A percentile compares a stretch with the other conserved stretches of the same genome.
These are phyloP conservation scores for Boletus mariae DNA, from an alignment of 1,284 basidiomycete species.

Conservation along the genomic window DNA sequence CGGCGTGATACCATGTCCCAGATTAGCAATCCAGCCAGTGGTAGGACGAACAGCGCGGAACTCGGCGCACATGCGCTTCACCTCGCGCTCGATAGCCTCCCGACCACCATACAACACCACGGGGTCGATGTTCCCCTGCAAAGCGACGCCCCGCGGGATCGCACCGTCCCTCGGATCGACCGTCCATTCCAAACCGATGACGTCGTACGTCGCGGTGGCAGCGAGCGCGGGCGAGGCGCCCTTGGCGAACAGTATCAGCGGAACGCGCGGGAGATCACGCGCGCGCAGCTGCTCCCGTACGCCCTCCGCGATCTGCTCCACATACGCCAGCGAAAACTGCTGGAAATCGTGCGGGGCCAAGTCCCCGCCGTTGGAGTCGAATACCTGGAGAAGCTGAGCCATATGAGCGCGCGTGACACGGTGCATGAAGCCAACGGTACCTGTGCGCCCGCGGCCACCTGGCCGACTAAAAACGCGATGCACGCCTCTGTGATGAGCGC, in stretches of 20 bases:
- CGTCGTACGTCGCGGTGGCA: constrained; percentile 74
- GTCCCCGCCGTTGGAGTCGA: constrained; percentile 94
- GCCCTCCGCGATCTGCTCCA: constrained; percentile 58
- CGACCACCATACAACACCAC: constrained; percentile 82
- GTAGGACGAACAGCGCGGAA: constrained; percentile 61
- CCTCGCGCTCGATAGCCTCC: constrained; percentile 84
- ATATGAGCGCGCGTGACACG: not conserved
- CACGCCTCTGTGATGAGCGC: constrained; percentile 79
- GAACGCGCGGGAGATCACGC: constrained; percentile 55
- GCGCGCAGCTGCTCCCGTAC: constrained; percentile 60
- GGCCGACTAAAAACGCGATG: constrained; percentile 84
- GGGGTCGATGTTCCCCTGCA: constrained; percentile 97
- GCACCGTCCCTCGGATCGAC: constrained; percentile 60
- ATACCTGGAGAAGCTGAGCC: constrained; percentile 85
- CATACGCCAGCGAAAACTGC: constrained; percentile 69
- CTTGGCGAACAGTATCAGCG: constrained; percentile 91
- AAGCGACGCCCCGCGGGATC: constrained; percentile 47
- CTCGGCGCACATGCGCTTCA: constrained; percentile 77
- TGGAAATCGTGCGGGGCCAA: constrained; percentile 83
- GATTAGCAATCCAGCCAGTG: constrained; percentile 89
- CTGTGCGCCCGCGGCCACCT: constrained; percentile 91
- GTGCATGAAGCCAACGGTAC: constrained; percentile 39
- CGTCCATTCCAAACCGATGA: constrained; percentile 87
- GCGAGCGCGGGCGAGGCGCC: constrained; percentile 76
- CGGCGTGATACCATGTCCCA: constrained; percentile 98